Evolutionary conservation across 148 eudicot species (phyloP), one percentile per base, ranked within the genome.

Genomic region (Linanthus parryae): DNA sequence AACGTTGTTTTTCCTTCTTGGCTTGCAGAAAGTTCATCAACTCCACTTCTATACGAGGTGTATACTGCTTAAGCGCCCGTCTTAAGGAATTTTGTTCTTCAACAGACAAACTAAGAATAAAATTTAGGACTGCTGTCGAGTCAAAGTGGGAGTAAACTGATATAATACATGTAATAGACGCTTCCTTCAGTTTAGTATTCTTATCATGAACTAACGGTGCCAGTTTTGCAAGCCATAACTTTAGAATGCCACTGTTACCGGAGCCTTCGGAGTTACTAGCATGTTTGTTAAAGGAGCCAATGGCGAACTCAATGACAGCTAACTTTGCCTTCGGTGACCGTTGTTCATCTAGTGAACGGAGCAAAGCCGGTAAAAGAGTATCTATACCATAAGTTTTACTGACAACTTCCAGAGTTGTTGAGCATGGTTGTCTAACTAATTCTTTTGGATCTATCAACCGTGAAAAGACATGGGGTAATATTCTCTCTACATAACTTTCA

Each of bases 41-140:
- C 50, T 92, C 99, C 23, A 88, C 99, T 63, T 92, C 99, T 47
- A 92, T 88, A 58, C 99, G 99, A 63, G 99, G 99, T 4, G 99
- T 92, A 50, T 84, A 73, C 66, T 88, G 94, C 64, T 92, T 92
- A 6, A 92, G 89, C 31, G 94, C 96, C 48, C 99, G 75, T 64
- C 99, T 84, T 71, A 92, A 68, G 47, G 82, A 71, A 78, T 92
- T 92, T 65, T 92, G 99, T 48, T 87, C 99, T 67, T 92, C 95
- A 63, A 92, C 84, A 18, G 96, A 92, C 57, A 92, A 78, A 64
- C 83, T 77, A 61, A 92, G 88, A 56, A 92, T 73, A 71, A 73
- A 88, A 64, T 80, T 84, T 62, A 92, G 67, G n/a, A 92, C 99
- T 44, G 83, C 75, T 34, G 77, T 68, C 0, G 96, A 81, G 57